Evolutionary conservation across 139 green algal genomes (phyloP).

Genomic region (Chlorella sp.): DNA sequence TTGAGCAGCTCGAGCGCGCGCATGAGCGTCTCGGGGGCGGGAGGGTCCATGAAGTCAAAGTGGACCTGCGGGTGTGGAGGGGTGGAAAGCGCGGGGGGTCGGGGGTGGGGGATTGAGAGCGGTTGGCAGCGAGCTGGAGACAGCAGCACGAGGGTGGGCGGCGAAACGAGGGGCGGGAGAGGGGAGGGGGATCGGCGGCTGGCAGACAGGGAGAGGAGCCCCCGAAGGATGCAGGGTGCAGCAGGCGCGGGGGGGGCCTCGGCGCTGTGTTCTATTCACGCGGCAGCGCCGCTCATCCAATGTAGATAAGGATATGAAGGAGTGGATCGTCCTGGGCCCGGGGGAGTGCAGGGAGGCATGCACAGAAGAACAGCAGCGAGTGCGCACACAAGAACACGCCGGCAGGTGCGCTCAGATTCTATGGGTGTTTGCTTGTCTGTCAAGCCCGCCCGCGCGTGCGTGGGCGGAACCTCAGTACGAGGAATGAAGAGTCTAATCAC

Average conservation of each 20-base stretch:
- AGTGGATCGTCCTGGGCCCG: too few relatives aligned
- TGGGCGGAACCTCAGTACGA: constrained; percentile 58
- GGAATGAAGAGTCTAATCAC: constrained; percentile 74
- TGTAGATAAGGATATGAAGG: too few relatives aligned
- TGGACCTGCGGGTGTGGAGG: constrained; percentile 74
- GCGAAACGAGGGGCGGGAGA: not conserved
- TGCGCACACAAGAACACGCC: not conserved
- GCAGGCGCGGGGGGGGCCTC: too few relatives aligned
- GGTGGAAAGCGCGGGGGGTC: not conserved
- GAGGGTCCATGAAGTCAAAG: constrained; percentile 99
- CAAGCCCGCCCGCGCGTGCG: constrained; percentile 14
- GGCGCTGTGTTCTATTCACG: too few relatives aligned
- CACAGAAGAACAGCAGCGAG: not conserved
- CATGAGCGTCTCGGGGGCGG: constrained; percentile 99
- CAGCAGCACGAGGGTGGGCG: not conserved
- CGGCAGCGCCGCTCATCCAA: too few relatives aligned
- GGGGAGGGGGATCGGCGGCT: not conserved
- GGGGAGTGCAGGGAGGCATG: not conserved
- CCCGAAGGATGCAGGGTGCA: too few relatives aligned
- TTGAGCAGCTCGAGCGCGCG: constrained; percentile 98
- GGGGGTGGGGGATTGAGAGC: not conserved
- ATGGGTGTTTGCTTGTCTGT: constrained; percentile 62
- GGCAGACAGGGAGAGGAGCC: too few relatives aligned
- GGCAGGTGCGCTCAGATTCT: constrained; percentile 61
- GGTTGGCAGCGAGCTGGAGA: not conserved